Base-by-base conservation (phyloP, 306 rosid genomes). In the Casuarina glauca region DNA sequence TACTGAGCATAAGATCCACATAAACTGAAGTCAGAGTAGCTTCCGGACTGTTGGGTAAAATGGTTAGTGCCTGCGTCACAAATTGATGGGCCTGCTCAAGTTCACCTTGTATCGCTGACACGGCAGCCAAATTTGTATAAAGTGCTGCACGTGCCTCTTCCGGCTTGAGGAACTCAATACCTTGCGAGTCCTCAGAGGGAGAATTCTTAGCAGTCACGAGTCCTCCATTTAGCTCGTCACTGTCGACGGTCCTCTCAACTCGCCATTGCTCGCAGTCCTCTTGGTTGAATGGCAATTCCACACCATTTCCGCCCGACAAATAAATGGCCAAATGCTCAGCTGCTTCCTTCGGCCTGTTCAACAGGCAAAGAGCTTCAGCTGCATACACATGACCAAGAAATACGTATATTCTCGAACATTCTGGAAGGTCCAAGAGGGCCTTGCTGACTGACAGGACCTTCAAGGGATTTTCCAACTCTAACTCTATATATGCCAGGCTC, bases 331-430 rank as follows among this genome's bases (percentile, higher is more conserved):
- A 82, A 86, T 84, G 91, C 62, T 88, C 91, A 61, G 92, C 86
- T 64, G 98, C 99, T 79, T 96, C 99, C 81, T 86, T 96, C 73
- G 92, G 90, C 82, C 96, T 86, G 70, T 90, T 93, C 46, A 96
- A 88, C 81, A 89, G 84, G 91, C 98, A 93, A 49, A 93, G 98
- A 54, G 99, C 96, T 91, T 96, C 99, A 32, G 99, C 97, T 1
- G 98, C 93, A 90, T 87, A 96, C 73, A 91, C 79, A 79, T 86
- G 96, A 69, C 97, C 94, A 41, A 93, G 84, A 84, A 91, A 96
- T 58, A 83, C 70, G 86, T 93, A 93, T 80, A 96, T 84, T 85
- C 90, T 91, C 62, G 91, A 90, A 83, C 99, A 88, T 80, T 91
- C 99, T 15, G 96, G 96, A 75, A 93, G 85, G 69, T 96, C 96